Evolutionary conservation across 805 yeast genomes (phyloP), one percentile per base, ranked within the genome.

Genomic region (Wickerhamomyces ciferrii): DNA sequence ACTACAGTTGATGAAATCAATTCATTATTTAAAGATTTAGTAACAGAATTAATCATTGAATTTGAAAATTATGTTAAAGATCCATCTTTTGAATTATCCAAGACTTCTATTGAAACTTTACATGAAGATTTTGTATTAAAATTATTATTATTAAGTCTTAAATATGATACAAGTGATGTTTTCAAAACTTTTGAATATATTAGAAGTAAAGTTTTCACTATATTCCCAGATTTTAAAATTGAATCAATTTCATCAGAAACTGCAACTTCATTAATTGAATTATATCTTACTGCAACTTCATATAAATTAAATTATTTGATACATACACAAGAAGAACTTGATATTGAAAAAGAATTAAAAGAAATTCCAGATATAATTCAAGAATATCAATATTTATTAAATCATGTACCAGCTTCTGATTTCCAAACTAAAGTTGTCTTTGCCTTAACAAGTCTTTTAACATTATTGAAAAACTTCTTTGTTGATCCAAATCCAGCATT

Each of bases 401-500:
- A 43, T 21, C 41, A 41, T 19, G 27, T 24, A 3, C 2, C n/a
- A 6, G 17, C 10, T 15, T 6, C 25, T 20, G 27, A 43, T 8
- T 45, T 62, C 13, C 62, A 60, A 31, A 45, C 57, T 3, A 45
- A 52, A 9, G 43, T 57, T 34, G 50, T 63, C 1, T 24, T 56
- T 18, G 47, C 53, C n/a, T 48, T 62, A 14, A 48, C 66, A 27
- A 62, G 56, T 32, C 46, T 58, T 8, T 49, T 62, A 25, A 51
- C 51, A 1, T 42, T 55, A 18, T 48, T 58, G 34, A 54, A 54
- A 41, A 67, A 67, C 23, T 53, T 60, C 17, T 66, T 67, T 45
- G 52, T 23, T 70, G 70, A 42, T 70, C 67, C 47, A 62, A 61
- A 41, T 41, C 53, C 7, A 62, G 54, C 37, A 39, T 37, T 64